Base-by-base conservation (phyloP, 306 rosid species). In the Phaseolus lunatus region DNA sequence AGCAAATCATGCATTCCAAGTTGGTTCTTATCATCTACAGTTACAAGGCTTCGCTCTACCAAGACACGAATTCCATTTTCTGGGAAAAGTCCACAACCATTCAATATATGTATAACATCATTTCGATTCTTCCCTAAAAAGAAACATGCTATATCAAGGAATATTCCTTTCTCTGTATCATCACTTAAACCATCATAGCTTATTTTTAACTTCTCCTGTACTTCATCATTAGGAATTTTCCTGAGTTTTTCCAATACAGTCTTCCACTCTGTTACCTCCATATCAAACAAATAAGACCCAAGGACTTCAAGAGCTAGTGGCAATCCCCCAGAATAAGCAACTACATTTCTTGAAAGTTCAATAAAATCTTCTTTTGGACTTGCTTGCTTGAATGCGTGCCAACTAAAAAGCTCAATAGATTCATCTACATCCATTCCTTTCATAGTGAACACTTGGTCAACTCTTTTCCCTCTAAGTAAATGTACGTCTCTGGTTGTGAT, bases 1-100 rank as follows among this genome's bases (percentile, higher is more conserved):
- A 81, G 2, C 49, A 81, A 69, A 37, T 50, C 53, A 76, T 76
- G 85, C 85, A 81, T 81, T 39, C 72, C 53, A 15, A 81, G 73
- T 12, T 19, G 76, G 33, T 70, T 75, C 2, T 70, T 27, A 0
- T 23, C 16, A 2, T 10, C 47, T 26, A 69, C 11, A 0, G 15
- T 76, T 5, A 81, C 7, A 14, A 76, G 81, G 58, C 85, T 31
- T 31, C 35, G 35, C 35, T 31, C 35, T 2, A 69, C 9, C 4
- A 76, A 78, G 10, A 19, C n/a, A 9, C 14, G 20, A 3, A 81
- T 61, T 50, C 78, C 85, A 49, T 9, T 19, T 15, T 69, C 61
- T 5, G 56, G 39, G 6, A 5, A 53, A 53, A 27, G 14, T 23
- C 47, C 70, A 52, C 65, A 53, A 0, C 49, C 70, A 63, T 53